A percentile compares a stretch with the other conserved stretches of the same genome.
Conservation (phyloP, 164 flowering plant genomes). For the Sextonia rubra region DNA sequence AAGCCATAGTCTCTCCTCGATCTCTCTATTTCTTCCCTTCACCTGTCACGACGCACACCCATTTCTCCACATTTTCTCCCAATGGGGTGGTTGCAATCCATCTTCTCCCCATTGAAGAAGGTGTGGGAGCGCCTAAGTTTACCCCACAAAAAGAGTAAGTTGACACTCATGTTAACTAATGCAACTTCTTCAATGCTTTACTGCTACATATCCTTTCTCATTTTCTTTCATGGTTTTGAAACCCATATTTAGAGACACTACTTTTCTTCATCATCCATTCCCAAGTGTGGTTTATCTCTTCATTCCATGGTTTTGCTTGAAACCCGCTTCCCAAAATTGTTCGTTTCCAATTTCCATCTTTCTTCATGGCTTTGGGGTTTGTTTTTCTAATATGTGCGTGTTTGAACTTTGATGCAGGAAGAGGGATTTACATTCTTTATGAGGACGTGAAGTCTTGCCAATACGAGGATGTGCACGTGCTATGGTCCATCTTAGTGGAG, state of each 20-base stretch:
- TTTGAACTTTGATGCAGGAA: slow-evolving; percentile 34
- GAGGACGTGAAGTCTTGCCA: slow-evolving; percentile 96
- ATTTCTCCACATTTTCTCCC: slow-evolving; percentile 22
- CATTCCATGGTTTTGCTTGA: too few relatives aligned
- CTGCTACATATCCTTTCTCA: neutral
- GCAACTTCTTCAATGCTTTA: neutral
- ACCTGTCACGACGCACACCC: neutral
- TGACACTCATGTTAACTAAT: neutral
- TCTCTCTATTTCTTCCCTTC: neutral
- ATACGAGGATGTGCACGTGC: slow-evolving; percentile 83
- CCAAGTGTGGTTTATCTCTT: neutral
- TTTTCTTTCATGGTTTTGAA: neutral
- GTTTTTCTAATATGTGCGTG: neutral
- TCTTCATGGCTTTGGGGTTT: neutral
- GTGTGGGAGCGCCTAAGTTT: slow-evolving; percentile 39
- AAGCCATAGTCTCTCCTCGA: neutral
- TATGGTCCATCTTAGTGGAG: slow-evolving; percentile 91
- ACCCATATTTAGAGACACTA: neutral
- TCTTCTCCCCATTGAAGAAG: slow-evolving; percentile 57
- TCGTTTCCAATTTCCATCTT: neutral
- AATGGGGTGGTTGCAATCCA: slow-evolving; percentile 53
- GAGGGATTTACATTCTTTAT: slow-evolving; percentile 86
- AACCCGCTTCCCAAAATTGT: too few relatives aligned
- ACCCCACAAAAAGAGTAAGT: slow-evolving; percentile 30
- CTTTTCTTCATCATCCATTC: neutral